These are phyloP conservation scores for Malassezia slooffiae DNA, from an alignment of 1,284 basidiomycete genomes.

Conservation along the genomic window DNA sequence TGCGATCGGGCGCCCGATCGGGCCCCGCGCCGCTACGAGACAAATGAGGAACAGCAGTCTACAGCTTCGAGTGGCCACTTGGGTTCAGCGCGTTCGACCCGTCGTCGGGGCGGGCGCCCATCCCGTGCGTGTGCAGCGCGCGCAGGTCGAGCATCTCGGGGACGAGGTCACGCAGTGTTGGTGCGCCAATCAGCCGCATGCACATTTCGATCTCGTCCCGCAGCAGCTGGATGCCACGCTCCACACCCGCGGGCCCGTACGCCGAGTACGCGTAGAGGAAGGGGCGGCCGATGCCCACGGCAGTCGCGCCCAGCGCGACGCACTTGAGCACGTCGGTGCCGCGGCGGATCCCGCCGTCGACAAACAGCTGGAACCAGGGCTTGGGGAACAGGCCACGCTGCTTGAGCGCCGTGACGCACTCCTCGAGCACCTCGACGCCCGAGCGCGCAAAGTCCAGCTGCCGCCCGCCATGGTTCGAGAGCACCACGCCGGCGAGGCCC, in stretches of 20 bases:
- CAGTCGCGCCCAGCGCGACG: conserved; percentile 74
- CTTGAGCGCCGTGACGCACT: conserved; percentile 57
- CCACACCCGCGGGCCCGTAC: conserved; percentile 70
- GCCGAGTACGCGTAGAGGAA: conserved; percentile 88
- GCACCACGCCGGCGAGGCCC: conserved; percentile 50
- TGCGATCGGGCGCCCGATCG: no score
- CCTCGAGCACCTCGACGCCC: conserved; percentile 40
- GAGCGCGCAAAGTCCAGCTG: conserved; percentile 40
- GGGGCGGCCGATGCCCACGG: conserved; percentile 75
- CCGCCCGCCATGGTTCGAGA: conserved; percentile 50
- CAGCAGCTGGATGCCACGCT: conserved; percentile 60
- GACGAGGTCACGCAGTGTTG: conserved; percentile 58
- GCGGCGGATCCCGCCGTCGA: conserved; percentile 74
- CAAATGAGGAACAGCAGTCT: no score
- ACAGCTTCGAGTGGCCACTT: no score
- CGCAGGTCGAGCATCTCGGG: conserved; percentile 63
- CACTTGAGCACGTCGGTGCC: conserved; percentile 71
- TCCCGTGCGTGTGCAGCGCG: conserved; percentile 51
- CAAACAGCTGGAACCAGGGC: conserved; percentile 58
- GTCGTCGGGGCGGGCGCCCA: conserved; percentile 20
- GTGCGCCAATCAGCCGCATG: conserved; percentile 68
- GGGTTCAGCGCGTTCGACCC: conserved; percentile 14
- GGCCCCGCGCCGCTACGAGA: no score
- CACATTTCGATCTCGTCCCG: conserved; percentile 67
- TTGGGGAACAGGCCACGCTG: conserved; percentile 54